A percentile compares a stretch with the other conserved stretches of the same genome.
phyloP scores from a whole-genome alignment of 805 yeast species.

The Peterozyma toletana region DNA sequence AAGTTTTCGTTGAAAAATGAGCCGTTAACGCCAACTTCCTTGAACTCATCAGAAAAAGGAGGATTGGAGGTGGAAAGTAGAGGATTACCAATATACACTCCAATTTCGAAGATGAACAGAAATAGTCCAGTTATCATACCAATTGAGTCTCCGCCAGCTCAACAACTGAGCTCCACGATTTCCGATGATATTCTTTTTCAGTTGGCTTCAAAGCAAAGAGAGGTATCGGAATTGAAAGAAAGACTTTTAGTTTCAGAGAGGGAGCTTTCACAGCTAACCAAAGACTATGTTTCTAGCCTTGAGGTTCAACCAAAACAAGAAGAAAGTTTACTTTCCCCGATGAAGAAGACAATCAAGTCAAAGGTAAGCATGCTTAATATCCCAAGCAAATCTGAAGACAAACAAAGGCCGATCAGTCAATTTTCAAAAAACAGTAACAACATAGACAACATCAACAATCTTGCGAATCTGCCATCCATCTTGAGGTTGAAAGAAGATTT shows the following conservation, averaged over 20 bases:
- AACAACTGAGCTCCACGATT: too few relatives aligned
- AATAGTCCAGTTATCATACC: neutral
- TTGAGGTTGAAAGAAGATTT: constrained; percentile 9
- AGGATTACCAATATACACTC: constrained; percentile 29
- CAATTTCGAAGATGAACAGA: constrained; percentile 15
- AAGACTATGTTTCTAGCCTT: neutral
- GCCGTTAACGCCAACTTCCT: neutral
- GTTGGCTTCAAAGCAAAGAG: constrained; percentile 47
- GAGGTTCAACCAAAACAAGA: neutral
- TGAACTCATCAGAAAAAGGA: neutral
- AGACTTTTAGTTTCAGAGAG: constrained; percentile 31
- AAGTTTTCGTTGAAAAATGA: constrained; percentile 28
- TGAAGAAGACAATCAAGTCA: neutral
- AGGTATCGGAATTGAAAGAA: constrained; percentile 40
- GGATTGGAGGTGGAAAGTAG: constrained; percentile 4
- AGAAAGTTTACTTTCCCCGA: constrained; percentile 1
- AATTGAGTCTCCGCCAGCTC: constrained; percentile 1
- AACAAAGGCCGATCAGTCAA: neutral
- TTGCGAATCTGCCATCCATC: constrained; percentile 4
- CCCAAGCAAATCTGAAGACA: neutral
- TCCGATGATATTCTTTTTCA: constrained; percentile 22
- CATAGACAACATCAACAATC: neutral
- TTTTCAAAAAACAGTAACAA: neutral
- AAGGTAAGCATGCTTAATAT: constrained; percentile 7
- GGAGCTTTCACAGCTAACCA: constrained; percentile 20